A percentile compares a stretch with the other conserved stretches of the same genome.
Conservation (phyloP, 306 rosid genomes). For the Sicyos baderoa region DNA sequence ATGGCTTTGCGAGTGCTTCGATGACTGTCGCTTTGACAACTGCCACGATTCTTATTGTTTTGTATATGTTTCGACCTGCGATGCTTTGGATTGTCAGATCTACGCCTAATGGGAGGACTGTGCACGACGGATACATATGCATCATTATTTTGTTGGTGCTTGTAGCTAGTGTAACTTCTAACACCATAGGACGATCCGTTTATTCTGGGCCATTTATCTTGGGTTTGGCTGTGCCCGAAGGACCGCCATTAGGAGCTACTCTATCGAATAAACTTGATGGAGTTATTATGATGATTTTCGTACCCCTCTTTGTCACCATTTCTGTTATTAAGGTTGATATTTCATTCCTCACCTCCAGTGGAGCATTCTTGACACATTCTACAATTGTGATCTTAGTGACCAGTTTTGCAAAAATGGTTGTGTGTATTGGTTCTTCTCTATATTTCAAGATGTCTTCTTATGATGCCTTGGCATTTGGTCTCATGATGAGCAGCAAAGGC, state of each 20-base stretch:
- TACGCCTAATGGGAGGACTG: constrained; percentile 54
- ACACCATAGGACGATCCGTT: not conserved
- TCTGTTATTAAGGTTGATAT: constrained; percentile 42
- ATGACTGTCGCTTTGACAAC: not conserved
- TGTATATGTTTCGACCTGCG: constrained; percentile 31
- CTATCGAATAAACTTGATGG: constrained; percentile 45
- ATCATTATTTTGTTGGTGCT: constrained; percentile 25
- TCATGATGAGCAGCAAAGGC: constrained; percentile 54
- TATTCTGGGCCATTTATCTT: constrained; percentile 43
- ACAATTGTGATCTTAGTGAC: constrained; percentile 5
- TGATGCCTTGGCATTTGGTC: constrained; percentile 35
- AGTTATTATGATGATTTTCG: constrained; percentile 29
- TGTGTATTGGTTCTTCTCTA: constrained; percentile 24
- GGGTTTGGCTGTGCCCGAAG: constrained; percentile 60
- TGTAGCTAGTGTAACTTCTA: constrained; percentile 21
- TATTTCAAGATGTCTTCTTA: constrained; percentile 29
- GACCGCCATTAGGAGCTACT: constrained; percentile 62
- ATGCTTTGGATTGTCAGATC: constrained; percentile 51
- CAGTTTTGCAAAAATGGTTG: constrained; percentile 12
- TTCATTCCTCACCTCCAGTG: not conserved
- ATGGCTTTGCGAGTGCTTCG: not conserved
- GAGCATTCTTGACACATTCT: not conserved
- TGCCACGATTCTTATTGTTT: constrained; percentile 5
- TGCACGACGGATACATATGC: constrained; percentile 39
- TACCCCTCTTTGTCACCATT: constrained; percentile 49